A percentile compares a stretch with the other conserved stretches of the same genome.
phyloP scores from a whole-genome alignment of 169 alveolate genomes.

The Amoebophrya sp. region DNA sequence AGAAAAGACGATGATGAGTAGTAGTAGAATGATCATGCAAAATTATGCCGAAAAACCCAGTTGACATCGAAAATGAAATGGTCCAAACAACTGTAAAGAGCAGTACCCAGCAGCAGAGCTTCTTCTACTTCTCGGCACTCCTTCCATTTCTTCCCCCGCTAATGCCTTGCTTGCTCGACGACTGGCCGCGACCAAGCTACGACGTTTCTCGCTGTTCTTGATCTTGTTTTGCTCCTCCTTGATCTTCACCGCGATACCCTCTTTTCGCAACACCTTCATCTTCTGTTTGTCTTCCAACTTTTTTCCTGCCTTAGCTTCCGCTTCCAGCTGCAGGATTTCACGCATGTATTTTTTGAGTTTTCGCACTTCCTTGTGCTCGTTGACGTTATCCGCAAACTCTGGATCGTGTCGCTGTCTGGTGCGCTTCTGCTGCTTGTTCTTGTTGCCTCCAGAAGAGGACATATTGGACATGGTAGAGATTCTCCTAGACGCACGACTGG shows the following conservation, averaged over 20 bases:
- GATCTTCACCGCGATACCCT: not conserved
- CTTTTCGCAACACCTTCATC: not conserved
- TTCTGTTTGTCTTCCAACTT: not conserved
- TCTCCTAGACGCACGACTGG: no score
- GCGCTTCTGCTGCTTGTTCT: no score
- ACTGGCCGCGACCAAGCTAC: not conserved
- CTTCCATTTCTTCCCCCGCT: no score
- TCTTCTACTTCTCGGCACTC: no score
- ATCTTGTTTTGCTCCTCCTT: not conserved
- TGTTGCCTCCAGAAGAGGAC: no score
- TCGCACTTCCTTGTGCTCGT: not conserved
- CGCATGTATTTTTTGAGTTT: not conserved
- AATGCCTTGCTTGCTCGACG: not conserved
- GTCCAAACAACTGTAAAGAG: no score
- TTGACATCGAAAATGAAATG: no score
- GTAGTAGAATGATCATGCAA: no score
- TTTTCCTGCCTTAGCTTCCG: not conserved
- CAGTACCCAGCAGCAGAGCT: no score
- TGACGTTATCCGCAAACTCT: not conserved
- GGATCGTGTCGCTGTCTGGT: not conserved
- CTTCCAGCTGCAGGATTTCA: not conserved
- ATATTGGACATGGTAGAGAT: no score
- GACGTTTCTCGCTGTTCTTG: not conserved
- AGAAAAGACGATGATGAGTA: no score
- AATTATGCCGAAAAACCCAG: no score